Evolutionary conservation across 1,139 yeast species (phyloP).

Genomic region (Saccharomyces hybrid): DNA sequence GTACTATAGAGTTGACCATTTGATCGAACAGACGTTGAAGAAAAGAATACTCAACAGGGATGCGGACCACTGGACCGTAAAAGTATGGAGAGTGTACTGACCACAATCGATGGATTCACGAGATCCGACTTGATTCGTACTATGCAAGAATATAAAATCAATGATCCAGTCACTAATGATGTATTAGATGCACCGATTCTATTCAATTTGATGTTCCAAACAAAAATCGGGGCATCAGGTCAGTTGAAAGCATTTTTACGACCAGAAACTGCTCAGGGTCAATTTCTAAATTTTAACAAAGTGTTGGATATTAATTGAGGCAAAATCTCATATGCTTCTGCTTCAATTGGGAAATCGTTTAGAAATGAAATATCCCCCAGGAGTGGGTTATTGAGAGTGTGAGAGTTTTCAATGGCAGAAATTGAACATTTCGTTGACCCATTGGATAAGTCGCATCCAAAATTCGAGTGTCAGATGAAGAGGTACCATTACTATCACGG

Average conservation of each 20-base stretch:
- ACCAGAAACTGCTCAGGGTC: slow-evolving; percentile 99
- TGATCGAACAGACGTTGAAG: slow-evolving; percentile 95
- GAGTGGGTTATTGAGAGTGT: slow-evolving; percentile 92
- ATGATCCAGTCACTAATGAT: slow-evolving; percentile 86
- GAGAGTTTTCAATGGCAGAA: slow-evolving; percentile 99
- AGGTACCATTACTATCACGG: slow-evolving; percentile 74
- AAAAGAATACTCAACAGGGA: slow-evolving; percentile 74
- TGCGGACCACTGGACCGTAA: slow-evolving; percentile 70
- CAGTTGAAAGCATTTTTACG: slow-evolving; percentile 89
- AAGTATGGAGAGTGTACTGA: slow-evolving; percentile 87
- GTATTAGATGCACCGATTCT: slow-evolving; percentile 82
- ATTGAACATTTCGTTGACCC: slow-evolving; percentile 98
- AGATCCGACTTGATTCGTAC: slow-evolving; percentile 89
- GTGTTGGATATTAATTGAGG: slow-evolving; percentile 90
- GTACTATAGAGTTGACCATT: slow-evolving; percentile 96
- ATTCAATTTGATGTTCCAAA: slow-evolving; percentile 97
- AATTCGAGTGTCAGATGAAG: slow-evolving; percentile 66
- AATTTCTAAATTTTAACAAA: slow-evolving; percentile 89
- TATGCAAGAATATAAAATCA: slow-evolving; percentile 70
- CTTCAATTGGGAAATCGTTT: slow-evolving; percentile 96
- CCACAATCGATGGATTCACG: slow-evolving; percentile 90
- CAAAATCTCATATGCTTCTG: slow-evolving; percentile 98
- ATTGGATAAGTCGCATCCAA: slow-evolving; percentile 68
- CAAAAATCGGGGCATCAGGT: slow-evolving; percentile 98
- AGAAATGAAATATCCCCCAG: slow-evolving; percentile 98